phyloP scores from a whole-genome alignment of 768 basidiomycete genomes.

The Collybia sordida region DNA sequence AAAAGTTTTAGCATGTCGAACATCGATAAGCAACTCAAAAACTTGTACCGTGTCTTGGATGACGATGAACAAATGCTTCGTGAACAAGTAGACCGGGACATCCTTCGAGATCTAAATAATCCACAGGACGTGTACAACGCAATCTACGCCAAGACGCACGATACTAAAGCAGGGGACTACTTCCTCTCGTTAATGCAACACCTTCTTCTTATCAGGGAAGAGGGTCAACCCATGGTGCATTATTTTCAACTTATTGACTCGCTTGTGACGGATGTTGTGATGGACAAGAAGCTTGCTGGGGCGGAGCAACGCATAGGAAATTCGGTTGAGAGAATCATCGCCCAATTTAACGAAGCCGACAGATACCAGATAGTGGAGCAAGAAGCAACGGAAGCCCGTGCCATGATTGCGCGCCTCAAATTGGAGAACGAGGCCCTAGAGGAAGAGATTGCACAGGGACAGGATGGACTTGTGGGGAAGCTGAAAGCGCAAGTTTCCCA shows the following conservation, averaged over 20 bases:
- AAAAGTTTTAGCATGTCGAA: constrained; percentile 59
- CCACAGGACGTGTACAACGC: constrained; percentile 88
- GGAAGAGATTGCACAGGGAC: constrained; percentile 77
- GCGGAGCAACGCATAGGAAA: constrained; percentile 85
- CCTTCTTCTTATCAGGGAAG: constrained; percentile 85
- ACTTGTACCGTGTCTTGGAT: constrained; percentile 60
- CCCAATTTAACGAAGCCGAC: constrained; percentile 89
- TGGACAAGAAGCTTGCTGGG: constrained; percentile 86
- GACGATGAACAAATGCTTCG: constrained; percentile 74
- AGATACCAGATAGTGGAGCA: constrained; percentile 74
- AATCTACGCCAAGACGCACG: constrained; percentile 72
- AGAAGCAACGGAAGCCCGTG: constrained; percentile 71
- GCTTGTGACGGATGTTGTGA: constrained; percentile 85
- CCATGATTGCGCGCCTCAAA: constrained; percentile 61
- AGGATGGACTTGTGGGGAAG: constrained; percentile 81
- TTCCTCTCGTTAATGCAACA: constrained; percentile 96
- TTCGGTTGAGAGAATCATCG: constrained; percentile 85
- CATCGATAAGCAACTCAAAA: constrained; percentile 66
- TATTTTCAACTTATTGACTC: constrained; percentile 92
- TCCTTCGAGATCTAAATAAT: constrained; percentile 73
- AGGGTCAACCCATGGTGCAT: constrained; percentile 79
- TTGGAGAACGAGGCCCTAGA: constrained; percentile 83
- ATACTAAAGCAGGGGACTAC: constrained; percentile 77
- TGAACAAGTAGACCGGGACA: constrained; percentile 73
- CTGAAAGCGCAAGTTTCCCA: constrained; percentile 70